phyloP scores from a whole-genome alignment of 805 yeast species.

The Jamesozyma lodderae region DNA sequence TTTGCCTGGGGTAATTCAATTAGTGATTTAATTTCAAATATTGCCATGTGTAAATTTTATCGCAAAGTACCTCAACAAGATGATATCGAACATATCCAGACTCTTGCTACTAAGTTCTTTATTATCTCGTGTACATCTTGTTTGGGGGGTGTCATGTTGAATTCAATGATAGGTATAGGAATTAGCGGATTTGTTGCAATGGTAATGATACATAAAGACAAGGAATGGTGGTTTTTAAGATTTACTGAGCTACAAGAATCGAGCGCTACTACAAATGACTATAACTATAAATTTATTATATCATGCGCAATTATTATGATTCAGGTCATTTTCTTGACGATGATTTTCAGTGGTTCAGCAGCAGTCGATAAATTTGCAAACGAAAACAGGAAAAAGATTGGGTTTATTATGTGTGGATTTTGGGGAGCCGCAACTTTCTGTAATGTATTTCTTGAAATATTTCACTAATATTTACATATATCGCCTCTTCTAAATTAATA shows the following conservation, averaged over 20 bases:
- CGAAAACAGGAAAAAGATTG: conserved; percentile 13
- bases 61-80: conserved; percentile 18
- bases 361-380: conserved; percentile 7
- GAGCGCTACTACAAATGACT: conserved; percentile 1
- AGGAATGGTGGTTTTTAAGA: conserved; percentile 21
- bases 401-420: conserved; percentile 19
- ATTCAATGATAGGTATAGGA: conserved; percentile 75
- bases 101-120: conserved; percentile 53
- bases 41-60: conserved; percentile 62
- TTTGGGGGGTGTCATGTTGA: conserved; percentile 83
- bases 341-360: conserved; percentile 15
- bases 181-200: conserved; percentile 51
- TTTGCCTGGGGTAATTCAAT: conserved; percentile 92
- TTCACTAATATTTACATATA: background rate
- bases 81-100: conserved; percentile 11
- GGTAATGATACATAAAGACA: conserved; percentile 15
- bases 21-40: conserved; percentile 82
- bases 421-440: conserved; percentile 23
- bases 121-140: conserved; percentile 90
- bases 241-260: conserved; percentile 14
- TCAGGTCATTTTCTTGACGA: conserved; percentile 14
- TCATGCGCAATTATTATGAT: conserved; percentile 20
- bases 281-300: conserved; percentile 19
- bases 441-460: conserved; percentile 21
- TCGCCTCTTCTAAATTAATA: background rate